Base-by-base conservation (phyloP, 116 monocot genomes). In the Dioscorea cayenensis region DNA sequence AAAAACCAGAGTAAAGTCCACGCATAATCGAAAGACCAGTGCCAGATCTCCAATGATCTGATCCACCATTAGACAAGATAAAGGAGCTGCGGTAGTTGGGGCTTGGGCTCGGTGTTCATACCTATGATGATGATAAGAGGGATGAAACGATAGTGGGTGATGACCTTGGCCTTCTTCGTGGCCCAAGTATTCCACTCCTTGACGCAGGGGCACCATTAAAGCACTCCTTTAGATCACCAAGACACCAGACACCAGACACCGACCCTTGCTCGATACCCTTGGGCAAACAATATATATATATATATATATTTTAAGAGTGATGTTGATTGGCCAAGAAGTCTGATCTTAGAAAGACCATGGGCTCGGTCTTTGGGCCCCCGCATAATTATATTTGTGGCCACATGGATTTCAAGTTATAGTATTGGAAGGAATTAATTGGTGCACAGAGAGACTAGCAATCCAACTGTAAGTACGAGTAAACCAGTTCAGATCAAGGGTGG, bases 31-130 rank as follows among this genome's bases (percentile, higher is more conserved):
- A 60, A 37, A 59, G 3, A 60, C 20, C 5, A 29, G 22, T 16
- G 17, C 14, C 14, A 52, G 20, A 11, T 51, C 22, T 27, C 8
- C 17, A 28, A 60, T 50, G 14, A 32, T 17, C 19, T 2, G 19
- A 20, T 23, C 19, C 12, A 35, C 10, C 6, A 29, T 87, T 63
- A 87, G 64, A 85, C 77, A 36, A 87, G 91, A 68, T 76, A 80
- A 32, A 91, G 78, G 60, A 91, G 85, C 80, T 91, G 87, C 51
- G 76, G 66, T 29, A 87, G 68, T 4, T 68, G 63, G 63, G 91
- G 87, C 36, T 84, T 91, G 48, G 91, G 91, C 51, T 87, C 87
- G 63, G 91, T 83, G 73, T 81, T 91, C 91, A 91, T 91, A 48
- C 91, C 91, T 67, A 87, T 70, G 76, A 84, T 51, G 72, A 91